phyloP scores from a whole-genome alignment of 2,329 filamentous ascomycete genomes.

The Ascochyta clinopodiicola region DNA sequence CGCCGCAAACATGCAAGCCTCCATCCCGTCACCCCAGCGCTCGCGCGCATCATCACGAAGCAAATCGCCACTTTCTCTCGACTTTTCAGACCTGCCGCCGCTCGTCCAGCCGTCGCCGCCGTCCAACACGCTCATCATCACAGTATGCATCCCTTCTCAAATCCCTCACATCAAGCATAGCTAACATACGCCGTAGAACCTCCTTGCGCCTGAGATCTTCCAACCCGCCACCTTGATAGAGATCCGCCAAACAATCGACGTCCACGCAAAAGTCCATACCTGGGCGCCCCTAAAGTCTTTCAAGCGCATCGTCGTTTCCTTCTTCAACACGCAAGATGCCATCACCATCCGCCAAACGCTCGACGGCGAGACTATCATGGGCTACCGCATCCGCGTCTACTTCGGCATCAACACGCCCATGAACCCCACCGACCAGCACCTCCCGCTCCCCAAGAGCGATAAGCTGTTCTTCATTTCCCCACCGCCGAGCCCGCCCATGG shows the following conservation, averaged over 20 bases:
- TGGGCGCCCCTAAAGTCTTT: slow-evolving; percentile 85
- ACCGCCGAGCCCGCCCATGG: slow-evolving; percentile 68
- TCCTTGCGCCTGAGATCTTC: slow-evolving; percentile 76
- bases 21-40: slow-evolving; percentile 41
- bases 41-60: slow-evolving; percentile 45
- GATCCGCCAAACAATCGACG: slow-evolving; percentile 73
- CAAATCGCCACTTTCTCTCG: slow-evolving; percentile 68
- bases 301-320: slow-evolving; percentile 80
- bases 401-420: slow-evolving; percentile 49
- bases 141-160: slow-evolving; percentile 49
- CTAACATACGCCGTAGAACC: slow-evolving; percentile 58
- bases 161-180: background rate
- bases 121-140: slow-evolving; percentile 84
- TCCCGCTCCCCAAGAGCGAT: slow-evolving; percentile 59
- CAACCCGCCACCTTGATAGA: slow-evolving; percentile 73
- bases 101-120: slow-evolving; percentile 74
- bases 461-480: slow-evolving; percentile 72
- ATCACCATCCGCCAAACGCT: slow-evolving; percentile 74
- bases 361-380: slow-evolving; percentile 76
- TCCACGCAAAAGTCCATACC: slow-evolving; percentile 74
- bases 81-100: slow-evolving; percentile 75
- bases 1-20: slow-evolving; percentile 38
- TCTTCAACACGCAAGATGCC: slow-evolving; percentile 73
- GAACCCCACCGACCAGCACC: slow-evolving; percentile 48
- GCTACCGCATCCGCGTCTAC: slow-evolving; percentile 57